These are phyloP conservation scores for Candida sp. DNA, from an alignment of 1,139 yeast species.

Conservation along the genomic window DNA sequence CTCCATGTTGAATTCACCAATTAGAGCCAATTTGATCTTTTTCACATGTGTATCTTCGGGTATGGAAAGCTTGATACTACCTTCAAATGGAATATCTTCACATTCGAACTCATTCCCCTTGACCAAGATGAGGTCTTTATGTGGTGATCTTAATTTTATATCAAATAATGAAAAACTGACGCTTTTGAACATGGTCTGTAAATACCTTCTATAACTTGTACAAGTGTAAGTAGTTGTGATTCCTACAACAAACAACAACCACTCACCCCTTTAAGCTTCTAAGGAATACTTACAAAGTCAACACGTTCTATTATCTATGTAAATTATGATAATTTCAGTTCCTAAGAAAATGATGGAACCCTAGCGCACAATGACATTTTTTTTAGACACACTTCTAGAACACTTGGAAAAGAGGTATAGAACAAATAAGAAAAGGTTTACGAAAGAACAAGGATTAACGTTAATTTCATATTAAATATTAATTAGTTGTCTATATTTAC, in stretches of 20 bases:
- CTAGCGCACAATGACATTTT: not conserved
- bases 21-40: slow-evolving; percentile 41
- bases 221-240: not conserved
- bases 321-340: too few species aligned
- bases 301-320: not conserved
- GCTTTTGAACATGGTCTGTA: slow-evolving; percentile 20
- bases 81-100: slow-evolving; percentile 50
- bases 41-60: slow-evolving; percentile 51
- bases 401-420: too few species aligned
- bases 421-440: too few species aligned
- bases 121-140: slow-evolving; percentile 51
- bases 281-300: not conserved
- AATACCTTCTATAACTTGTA: not conserved
- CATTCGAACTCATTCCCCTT: slow-evolving; percentile 59
- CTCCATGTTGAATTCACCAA: slow-evolving; percentile 55
- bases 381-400: not conserved
- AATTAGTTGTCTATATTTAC: too few species aligned
- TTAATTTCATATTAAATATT: too few species aligned
- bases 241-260: not conserved
- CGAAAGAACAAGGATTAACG: too few species aligned
- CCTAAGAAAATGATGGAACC: too few species aligned
- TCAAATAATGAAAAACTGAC: slow-evolving; percentile 29
- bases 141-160: slow-evolving; percentile 42
- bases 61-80: slow-evolving; percentile 53
- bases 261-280: not conserved